Conservation (phyloP, 768 basidiomycete species). For the Termitomyces sp. region DNA sequence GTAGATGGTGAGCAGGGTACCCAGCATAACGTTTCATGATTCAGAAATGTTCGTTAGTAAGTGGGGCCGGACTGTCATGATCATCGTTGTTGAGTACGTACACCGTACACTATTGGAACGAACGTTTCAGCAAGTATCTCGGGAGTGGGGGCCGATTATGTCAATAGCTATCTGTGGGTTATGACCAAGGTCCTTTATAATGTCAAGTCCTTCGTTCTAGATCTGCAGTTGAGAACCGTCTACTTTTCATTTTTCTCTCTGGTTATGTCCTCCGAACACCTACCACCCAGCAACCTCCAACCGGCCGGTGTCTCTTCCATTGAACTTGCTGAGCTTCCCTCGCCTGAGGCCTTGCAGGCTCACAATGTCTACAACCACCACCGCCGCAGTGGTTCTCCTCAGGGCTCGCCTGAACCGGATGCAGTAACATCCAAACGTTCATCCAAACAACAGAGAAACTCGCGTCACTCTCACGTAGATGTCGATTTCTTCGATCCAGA, state of each 20-base stretch:
- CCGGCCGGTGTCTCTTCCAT: constrained; percentile 13
- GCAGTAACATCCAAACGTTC: constrained; percentile 2
- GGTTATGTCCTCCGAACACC: constrained; percentile 6
- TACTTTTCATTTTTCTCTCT: no score
- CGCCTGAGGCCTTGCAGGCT: constrained; percentile 13
- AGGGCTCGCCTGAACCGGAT: background rate
- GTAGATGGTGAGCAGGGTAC: background rate
- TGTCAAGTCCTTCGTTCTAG: background rate
- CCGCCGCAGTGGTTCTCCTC: background rate
- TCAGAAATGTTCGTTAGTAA: background rate
- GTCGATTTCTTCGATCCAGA: constrained; percentile 54
- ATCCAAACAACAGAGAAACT: constrained; percentile 9
- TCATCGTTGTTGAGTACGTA: background rate
- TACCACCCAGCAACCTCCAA: background rate
- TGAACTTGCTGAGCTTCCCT: constrained; percentile 13
- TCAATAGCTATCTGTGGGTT: constrained; percentile 1
- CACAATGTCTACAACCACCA: constrained; percentile 1
- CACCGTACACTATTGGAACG: no score
- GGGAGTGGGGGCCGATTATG: constrained; percentile 12
- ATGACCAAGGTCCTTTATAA: constrained; percentile 8
- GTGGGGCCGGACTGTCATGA: no score
- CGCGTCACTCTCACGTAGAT: constrained; percentile 33
- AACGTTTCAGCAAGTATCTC: no score
- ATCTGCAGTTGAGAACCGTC: no score
- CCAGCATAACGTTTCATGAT: background rate